phyloP scores from a whole-genome alignment of 768 basidiomycete genomes.

The Mycena indigotica region DNA sequence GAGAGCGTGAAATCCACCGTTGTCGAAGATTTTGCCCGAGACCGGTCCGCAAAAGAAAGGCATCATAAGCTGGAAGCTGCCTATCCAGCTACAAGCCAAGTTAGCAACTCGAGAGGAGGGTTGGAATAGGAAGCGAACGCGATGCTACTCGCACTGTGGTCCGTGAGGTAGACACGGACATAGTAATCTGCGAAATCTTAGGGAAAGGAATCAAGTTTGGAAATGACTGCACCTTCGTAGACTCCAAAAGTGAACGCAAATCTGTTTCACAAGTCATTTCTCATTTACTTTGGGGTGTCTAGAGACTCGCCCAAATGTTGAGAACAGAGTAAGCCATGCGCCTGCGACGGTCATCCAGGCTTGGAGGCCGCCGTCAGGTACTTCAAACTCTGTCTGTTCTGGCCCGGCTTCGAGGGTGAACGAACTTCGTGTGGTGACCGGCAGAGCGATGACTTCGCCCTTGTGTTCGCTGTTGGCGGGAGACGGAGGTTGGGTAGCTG shows the following conservation, averaged over 20 bases:
- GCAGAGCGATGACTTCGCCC: too few species aligned
- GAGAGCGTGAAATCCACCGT: conserved; percentile 20
- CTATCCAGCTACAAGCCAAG: conserved; percentile 25
- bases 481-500: too few species aligned
- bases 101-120: neutral
- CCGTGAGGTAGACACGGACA: conserved; percentile 6
- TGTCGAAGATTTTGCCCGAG: conserved; percentile 26
- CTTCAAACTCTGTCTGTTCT: too few species aligned
- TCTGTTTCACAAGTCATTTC: too few species aligned
- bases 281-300: too few species aligned
- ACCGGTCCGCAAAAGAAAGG: conserved; percentile 24
- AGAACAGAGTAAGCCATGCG: conserved; percentile 13
- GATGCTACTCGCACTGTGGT: conserved; percentile 16
- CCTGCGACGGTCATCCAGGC: neutral
- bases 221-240: conserved; percentile 7
- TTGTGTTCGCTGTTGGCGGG: too few species aligned
- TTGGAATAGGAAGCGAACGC: neutral
- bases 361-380: neutral
- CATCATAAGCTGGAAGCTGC: conserved; percentile 28
- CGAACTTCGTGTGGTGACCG: too few species aligned
- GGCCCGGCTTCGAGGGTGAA: too few species aligned
- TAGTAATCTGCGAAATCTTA: conserved; percentile 9
- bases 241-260: conserved; percentile 12
- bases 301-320: conserved; percentile 11
- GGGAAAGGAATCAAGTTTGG: neutral